These are phyloP conservation scores for Calonectria fujianensis DNA, from an alignment of 2,329 filamentous ascomycete species.

Conservation along the genomic window DNA sequence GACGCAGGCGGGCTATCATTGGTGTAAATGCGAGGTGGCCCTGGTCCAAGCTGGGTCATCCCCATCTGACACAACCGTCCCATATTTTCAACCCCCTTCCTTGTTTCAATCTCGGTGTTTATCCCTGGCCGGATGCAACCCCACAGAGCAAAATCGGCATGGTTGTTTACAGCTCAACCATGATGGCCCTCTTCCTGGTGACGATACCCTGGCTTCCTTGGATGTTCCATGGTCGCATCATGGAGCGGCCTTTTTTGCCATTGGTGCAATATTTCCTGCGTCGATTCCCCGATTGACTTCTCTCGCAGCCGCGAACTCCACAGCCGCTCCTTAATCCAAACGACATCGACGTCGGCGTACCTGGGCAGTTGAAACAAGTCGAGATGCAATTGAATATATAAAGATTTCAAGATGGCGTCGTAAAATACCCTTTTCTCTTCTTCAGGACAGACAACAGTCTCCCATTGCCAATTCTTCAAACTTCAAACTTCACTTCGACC, in stretches of 20 bases:
- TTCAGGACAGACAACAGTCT: constrained; percentile 30
- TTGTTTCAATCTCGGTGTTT: constrained; percentile 39
- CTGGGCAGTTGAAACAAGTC: constrained; percentile 13
- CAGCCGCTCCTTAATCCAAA: constrained; percentile 31
- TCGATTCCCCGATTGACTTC: neutral
- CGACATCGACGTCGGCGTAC: constrained; percentile 21
- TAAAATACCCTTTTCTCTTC: neutral
- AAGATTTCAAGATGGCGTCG: constrained; percentile 8
- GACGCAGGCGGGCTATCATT: neutral
- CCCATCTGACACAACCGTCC: constrained; percentile 19
- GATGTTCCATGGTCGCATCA: constrained; percentile 5
- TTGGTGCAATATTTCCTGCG: constrained; percentile 30
- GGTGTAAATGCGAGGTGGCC: constrained; percentile 6
- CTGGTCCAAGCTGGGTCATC: neutral
- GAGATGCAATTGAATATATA: constrained; percentile 20
- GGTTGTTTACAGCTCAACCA: constrained; percentile 5
- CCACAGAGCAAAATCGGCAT: neutral
- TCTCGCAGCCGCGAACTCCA: neutral
- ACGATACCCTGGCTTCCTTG: constrained; percentile 9
- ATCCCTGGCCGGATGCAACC: constrained; percentile 1
- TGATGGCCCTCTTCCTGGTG: neutral
- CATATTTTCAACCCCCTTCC: constrained; percentile 35
- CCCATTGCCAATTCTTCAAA: constrained; percentile 19
- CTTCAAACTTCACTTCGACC: constrained; percentile 22
- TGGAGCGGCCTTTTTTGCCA: constrained; percentile 8